Percentiles rank a stretch among this genome's conserved stretches.
phyloP scores from a whole-genome alignment of 2,329 filamentous ascomycete genomes.

The Drechmeria coniospora region DNA sequence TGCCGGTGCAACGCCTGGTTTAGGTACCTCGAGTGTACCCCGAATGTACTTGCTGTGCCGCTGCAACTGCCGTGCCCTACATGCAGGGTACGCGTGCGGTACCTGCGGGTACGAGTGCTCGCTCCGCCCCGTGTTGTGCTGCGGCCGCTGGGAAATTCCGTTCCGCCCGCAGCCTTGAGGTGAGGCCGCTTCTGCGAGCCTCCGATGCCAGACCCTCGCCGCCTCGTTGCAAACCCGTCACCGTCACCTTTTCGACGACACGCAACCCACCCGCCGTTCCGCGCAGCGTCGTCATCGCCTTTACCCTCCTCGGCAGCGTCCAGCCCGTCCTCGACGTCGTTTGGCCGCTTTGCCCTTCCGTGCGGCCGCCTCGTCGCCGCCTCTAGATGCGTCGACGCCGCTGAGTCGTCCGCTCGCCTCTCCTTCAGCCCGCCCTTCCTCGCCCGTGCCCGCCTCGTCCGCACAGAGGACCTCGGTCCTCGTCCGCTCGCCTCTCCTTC shows the following conservation, averaged over 20 bases:
- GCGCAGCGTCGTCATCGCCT: no score
- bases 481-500: background rate
- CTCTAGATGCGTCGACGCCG: constrained; percentile 1
- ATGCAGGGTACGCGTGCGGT: no score
- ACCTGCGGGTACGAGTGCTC: no score
- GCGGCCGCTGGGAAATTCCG: no score
- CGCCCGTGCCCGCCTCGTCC: background rate
- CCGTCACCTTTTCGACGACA: background rate
- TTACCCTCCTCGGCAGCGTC: background rate
- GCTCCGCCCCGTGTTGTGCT: background rate
- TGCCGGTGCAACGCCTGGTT: no score
- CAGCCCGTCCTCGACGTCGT: constrained; percentile 1
- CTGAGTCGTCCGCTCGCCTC: background rate
- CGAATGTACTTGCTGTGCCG: no score
- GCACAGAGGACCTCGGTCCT: constrained; percentile 1
- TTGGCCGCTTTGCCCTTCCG: constrained; percentile 1
- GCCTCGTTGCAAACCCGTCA: background rate
- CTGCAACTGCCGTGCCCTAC: no score
- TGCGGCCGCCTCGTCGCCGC: background rate
- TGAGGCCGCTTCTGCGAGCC: no score
- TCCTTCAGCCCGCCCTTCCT: background rate
- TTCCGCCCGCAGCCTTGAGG: no score
- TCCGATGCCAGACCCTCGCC: background rate
- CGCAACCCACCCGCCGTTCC: background rate
- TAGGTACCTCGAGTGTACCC: no score